Percentiles rank a stretch among this genome's conserved stretches.
phyloP scores from a whole-genome alignment of 2,329 filamentous ascomycete species.

The Pseudomassariella vexata region DNA sequence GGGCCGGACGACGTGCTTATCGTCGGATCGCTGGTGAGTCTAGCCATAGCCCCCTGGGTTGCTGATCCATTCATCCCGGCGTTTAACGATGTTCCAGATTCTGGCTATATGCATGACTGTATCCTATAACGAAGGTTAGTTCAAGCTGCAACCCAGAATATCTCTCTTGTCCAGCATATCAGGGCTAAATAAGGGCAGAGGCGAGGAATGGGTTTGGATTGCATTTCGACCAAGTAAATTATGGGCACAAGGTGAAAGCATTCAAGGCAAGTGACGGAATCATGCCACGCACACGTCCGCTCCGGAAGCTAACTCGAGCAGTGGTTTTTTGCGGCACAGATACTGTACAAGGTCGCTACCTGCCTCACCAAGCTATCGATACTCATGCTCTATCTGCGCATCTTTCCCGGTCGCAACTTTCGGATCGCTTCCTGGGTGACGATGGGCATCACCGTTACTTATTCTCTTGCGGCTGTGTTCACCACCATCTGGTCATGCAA shows the following conservation, averaged over 20 bases:
- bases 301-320: constrained; percentile 3
- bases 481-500: constrained; percentile 2
- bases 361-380: constrained; percentile 10
- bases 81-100: neutral
- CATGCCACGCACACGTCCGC: no score
- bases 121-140: constrained; percentile 1
- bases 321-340: constrained; percentile 13
- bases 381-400: constrained; percentile 4
- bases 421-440: neutral
- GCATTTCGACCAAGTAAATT: neutral
- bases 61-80: no score
- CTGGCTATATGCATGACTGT: constrained; percentile 1
- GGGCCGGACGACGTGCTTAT: constrained; percentile 10
- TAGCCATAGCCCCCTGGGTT: no score
- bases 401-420: constrained; percentile 1
- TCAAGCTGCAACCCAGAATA: no score
- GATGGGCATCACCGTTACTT: constrained; percentile 2
- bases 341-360: constrained; percentile 11
- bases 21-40: constrained; percentile 8
- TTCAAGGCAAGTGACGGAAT: constrained; percentile 1
- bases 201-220: constrained; percentile 3
- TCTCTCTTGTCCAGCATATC: no score
- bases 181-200: no score
- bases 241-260: neutral
- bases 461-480: constrained; percentile 1